These are phyloP conservation scores for Viola pubescens DNA, from an alignment of 441 rosid species.

Conservation along the genomic window DNA sequence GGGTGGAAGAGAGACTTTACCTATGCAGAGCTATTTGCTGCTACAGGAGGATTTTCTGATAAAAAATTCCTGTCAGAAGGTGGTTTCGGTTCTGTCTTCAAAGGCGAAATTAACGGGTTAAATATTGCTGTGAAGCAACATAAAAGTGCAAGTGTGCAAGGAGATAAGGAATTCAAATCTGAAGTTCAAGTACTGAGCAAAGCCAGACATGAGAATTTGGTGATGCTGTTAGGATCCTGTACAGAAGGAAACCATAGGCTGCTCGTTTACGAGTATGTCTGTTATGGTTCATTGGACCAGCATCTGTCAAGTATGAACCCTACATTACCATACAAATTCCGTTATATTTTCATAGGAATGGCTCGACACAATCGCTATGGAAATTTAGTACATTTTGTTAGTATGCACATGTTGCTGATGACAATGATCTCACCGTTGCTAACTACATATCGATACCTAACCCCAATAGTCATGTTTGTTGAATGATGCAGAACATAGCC, in stretches of 20 bases:
- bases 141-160: slow-evolving; percentile 76
- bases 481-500: slow-evolving; percentile 53
- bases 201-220: slow-evolving; percentile 70
- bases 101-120: slow-evolving; percentile 34
- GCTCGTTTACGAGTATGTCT: slow-evolving; percentile 79
- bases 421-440: too few relatives aligned
- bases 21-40: slow-evolving; percentile 41
- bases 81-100: slow-evolving; percentile 44
- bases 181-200: slow-evolving; percentile 81
- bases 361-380: too few relatives aligned
- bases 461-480: background rate
- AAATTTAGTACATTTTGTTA: too few relatives aligned
- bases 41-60: slow-evolving; percentile 42
- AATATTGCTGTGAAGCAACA: slow-evolving; percentile 84
- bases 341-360: too few relatives aligned
- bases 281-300: slow-evolving; percentile 44
- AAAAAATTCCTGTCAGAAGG: slow-evolving; percentile 43
- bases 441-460: too few relatives aligned
- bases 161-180: slow-evolving; percentile 69
- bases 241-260: slow-evolving; percentile 84
- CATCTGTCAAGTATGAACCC: slow-evolving; percentile 41
- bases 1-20: slow-evolving; percentile 42
- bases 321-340: too few relatives aligned
- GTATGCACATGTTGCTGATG: too few relatives aligned
- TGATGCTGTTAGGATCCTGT: slow-evolving; percentile 74